Conservation (phyloP, 495 filamentous ascomycete species). For the Immersiella caudata region DNA sequence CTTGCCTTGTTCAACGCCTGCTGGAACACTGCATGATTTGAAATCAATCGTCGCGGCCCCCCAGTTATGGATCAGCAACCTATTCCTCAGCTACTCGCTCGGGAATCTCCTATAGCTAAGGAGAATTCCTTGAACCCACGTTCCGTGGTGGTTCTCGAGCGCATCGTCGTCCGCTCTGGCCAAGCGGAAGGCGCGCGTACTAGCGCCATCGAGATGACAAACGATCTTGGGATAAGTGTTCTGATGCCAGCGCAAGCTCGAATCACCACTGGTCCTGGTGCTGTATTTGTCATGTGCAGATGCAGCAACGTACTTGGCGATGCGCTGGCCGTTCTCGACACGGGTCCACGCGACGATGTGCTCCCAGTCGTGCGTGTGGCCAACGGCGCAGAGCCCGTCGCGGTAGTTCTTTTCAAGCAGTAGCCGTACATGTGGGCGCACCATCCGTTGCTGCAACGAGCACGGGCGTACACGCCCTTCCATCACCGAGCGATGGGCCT, state of each 20-base stretch:
- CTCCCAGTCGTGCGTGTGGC: constrained; percentile 44
- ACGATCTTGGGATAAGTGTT: constrained; percentile 34
- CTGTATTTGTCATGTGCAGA: constrained; percentile 37
- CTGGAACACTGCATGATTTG: not conserved
- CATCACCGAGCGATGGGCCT: too few species aligned
- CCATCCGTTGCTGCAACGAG: constrained; percentile 37
- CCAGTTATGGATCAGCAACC: constrained; percentile 33
- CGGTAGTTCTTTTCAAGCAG: constrained; percentile 42
- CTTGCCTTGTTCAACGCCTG: not conserved
- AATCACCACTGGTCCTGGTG: not conserved
- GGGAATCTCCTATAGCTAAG: constrained; percentile 38
- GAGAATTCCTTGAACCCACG: constrained; percentile 36
- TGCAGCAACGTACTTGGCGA: constrained; percentile 30
- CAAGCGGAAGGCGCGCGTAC: constrained; percentile 39
- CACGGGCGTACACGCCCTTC: constrained; percentile 40
- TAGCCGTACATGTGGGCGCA: constrained; percentile 38
- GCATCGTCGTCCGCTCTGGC: constrained; percentile 36
- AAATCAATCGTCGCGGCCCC: constrained; percentile 23
- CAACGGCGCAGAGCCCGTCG: constrained; percentile 21
- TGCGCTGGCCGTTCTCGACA: constrained; percentile 24
- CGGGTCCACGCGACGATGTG: constrained; percentile 37
- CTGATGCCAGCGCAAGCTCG: constrained; percentile 10
- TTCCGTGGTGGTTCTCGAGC: constrained; percentile 38
- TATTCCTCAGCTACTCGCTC: constrained; percentile 31
- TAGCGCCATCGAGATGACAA: constrained; percentile 33